Conservation (phyloP, 169 alveolate genomes). For the Hammondia hammondi region DNA sequence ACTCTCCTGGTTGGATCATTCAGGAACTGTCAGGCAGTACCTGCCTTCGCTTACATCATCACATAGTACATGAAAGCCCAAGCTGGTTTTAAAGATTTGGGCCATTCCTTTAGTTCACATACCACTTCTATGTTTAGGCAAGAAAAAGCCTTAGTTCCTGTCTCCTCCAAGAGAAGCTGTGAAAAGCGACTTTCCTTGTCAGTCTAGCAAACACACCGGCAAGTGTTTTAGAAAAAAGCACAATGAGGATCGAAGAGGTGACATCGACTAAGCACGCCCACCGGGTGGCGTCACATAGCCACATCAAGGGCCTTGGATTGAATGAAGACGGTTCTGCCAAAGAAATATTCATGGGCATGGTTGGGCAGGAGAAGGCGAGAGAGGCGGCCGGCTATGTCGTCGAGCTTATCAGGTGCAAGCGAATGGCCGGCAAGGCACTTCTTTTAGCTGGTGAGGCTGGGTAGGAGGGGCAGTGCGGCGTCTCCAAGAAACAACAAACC, state of each 20-base stretch:
- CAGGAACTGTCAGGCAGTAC: too few relatives aligned
- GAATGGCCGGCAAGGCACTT: constrained; percentile 90
- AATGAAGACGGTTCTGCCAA: constrained; percentile 91
- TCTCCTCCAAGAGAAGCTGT: background rate
- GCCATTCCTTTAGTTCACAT: too few relatives aligned
- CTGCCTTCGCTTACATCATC: too few relatives aligned
- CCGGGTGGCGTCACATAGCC: constrained; percentile 98
- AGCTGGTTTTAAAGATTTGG: too few relatives aligned
- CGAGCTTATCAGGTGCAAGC: constrained; percentile 95
- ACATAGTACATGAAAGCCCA: too few relatives aligned
- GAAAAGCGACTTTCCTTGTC: background rate
- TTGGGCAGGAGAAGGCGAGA: constrained; percentile 98
- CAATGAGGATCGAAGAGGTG: constrained; percentile 75
- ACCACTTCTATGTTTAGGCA: too few relatives aligned
- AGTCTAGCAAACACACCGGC: background rate
- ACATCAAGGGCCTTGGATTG: constrained; percentile 98
- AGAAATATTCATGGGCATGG: constrained; percentile 78
- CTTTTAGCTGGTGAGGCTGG: constrained; percentile 72
- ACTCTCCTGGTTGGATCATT: too few relatives aligned
- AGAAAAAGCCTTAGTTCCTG: too few relatives aligned
- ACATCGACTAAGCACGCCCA: constrained; percentile 76
- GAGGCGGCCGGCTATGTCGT: constrained; percentile 99
- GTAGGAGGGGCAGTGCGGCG: background rate
- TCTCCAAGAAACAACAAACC: background rate
- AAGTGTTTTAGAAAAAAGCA: background rate